Conservation (phyloP, 1,284 basidiomycete species). For the Apiotrichum mycotoxinovorans region DNA sequence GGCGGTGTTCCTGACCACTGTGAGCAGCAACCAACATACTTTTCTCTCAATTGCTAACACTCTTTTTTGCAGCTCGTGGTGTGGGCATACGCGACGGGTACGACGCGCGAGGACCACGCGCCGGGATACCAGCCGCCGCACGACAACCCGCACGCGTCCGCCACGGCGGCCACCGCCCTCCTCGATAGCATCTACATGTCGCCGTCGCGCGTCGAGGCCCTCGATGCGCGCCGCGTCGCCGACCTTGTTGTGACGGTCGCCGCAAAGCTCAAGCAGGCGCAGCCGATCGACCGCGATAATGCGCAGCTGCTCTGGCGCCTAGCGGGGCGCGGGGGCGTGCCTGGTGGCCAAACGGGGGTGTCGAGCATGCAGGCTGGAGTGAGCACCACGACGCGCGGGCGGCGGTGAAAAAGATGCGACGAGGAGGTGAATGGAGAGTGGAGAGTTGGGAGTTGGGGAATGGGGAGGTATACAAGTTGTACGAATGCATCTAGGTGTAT, state of each 20-base stretch:
- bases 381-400: neutral
- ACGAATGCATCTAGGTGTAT: too few species aligned
- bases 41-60: too few species aligned
- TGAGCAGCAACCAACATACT: slow-evolving; percentile 18
- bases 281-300: slow-evolving; percentile 15
- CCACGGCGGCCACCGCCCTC: slow-evolving; percentile 7
- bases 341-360: too few species aligned
- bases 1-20: slow-evolving; percentile 39
- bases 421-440: neutral
- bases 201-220: slow-evolving; percentile 15
- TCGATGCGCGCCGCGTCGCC: slow-evolving; percentile 16
- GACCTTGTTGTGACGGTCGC: slow-evolving; percentile 23
- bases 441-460: neutral
- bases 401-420: neutral
- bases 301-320: slow-evolving; percentile 22
- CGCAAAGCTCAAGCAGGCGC: slow-evolving; percentile 14
- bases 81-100: slow-evolving; percentile 26
- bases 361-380: neutral
- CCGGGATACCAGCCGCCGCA: neutral
- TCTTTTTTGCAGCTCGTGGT: slow-evolving; percentile 24
- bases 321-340: slow-evolving; percentile 1
- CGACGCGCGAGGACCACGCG: slow-evolving; percentile 3
- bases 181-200: slow-evolving; percentile 22
- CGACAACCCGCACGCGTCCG: slow-evolving; percentile 7
- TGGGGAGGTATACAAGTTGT: too few species aligned